These are phyloP conservation scores for Mycena galericulata DNA, from an alignment of 768 basidiomycete genomes.

Conservation along the genomic window DNA sequence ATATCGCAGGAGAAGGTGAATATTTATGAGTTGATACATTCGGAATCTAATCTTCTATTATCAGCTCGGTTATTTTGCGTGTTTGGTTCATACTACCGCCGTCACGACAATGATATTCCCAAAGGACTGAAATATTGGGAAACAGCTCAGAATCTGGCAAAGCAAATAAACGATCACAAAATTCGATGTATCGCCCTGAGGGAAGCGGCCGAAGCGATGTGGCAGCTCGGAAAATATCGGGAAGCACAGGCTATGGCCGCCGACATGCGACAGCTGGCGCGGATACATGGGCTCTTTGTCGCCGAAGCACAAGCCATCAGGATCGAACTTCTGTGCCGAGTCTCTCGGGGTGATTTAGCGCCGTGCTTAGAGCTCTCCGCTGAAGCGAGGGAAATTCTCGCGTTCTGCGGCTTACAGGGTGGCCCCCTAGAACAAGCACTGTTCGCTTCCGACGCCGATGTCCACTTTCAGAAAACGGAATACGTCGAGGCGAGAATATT, in stretches of 20 bases:
- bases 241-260: background rate
- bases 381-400: slow-evolving; percentile 11
- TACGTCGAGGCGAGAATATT: slow-evolving; percentile 19
- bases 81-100: slow-evolving; percentile 14
- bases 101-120: slow-evolving; percentile 13
- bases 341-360: slow-evolving; percentile 8
- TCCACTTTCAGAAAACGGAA: slow-evolving; percentile 29
- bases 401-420: slow-evolving; percentile 23
- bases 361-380: slow-evolving; percentile 4
- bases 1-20: slow-evolving; percentile 26
- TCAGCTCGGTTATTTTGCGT: slow-evolving; percentile 4
- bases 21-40: background rate
- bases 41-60: no score
- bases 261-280: slow-evolving; percentile 19
- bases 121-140: slow-evolving; percentile 15
- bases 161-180: background rate
- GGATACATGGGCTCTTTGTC: slow-evolving; percentile 17
- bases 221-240: slow-evolving; percentile 24
- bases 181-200: slow-evolving; percentile 14
- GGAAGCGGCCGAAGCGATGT: background rate
- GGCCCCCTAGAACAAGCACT: slow-evolving; percentile 1
- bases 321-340: slow-evolving; percentile 10
- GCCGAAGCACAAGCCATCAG: slow-evolving; percentile 13
- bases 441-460: slow-evolving; percentile 14
- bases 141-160: background rate